Evolutionary conservation across 768 basidiomycete genomes (phyloP).

Genomic region (Mycena filopes): DNA sequence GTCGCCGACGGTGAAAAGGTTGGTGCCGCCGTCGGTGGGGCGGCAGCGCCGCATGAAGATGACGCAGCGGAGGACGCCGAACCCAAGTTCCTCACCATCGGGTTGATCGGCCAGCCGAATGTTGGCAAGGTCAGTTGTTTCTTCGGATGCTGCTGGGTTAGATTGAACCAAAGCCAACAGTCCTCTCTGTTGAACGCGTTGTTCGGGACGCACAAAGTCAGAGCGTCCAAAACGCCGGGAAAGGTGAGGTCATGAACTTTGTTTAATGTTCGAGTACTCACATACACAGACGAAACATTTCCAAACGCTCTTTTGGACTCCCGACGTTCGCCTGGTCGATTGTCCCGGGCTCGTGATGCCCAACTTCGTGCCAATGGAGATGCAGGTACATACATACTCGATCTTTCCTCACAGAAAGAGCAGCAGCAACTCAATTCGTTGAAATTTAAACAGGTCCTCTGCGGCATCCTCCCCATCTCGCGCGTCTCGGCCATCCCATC

Average conservation of each 20-base stretch:
- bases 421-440: not conserved
- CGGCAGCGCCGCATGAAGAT: conserved; percentile 46
- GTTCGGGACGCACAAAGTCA: conserved; percentile 81
- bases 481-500: conserved; percentile 86
- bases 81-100: conserved; percentile 78
- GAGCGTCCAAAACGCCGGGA: conserved; percentile 87
- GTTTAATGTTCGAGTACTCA: not conserved
- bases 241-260: conserved; percentile 59
- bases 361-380: conserved; percentile 82
- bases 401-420: conserved; percentile 7
- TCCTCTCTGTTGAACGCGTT: conserved; percentile 92
- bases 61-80: conserved; percentile 53
- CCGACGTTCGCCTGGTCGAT: conserved; percentile 89
- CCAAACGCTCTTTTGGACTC: conserved; percentile 92
- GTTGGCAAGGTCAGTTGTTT: conserved; percentile 67
- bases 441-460: conserved; percentile 74
- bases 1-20: conserved; percentile 55
- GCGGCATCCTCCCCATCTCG: conserved; percentile 81
- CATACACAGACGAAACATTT: conserved; percentile 86
- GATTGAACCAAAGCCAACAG: conserved; percentile 42
- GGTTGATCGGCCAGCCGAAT: conserved; percentile 88
- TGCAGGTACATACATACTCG: conserved; percentile 69
- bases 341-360: conserved; percentile 97
- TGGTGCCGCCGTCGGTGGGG: conserved; percentile 56
- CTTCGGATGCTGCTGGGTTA: not conserved